phyloP scores from a whole-genome alignment of 495 filamentous ascomycete species.

The Bryoglossum gracile region DNA sequence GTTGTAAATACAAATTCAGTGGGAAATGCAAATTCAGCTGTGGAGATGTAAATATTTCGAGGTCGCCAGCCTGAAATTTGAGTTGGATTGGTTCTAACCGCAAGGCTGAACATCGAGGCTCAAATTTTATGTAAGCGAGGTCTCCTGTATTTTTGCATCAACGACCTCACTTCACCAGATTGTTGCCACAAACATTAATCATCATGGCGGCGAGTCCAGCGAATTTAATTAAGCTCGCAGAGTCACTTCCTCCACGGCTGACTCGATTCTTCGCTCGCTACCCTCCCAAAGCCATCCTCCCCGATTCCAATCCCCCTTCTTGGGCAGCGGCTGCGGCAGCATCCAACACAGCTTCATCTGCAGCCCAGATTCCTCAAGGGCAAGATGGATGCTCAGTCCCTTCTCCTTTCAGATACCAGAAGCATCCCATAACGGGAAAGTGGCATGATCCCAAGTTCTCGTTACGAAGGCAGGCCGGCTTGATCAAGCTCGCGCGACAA shows the following conservation, averaged over 20 bases:
- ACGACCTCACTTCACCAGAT: background rate
- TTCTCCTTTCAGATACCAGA: constrained; percentile 71
- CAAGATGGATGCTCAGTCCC: constrained; percentile 29
- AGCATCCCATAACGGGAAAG: constrained; percentile 61
- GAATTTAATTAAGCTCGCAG: constrained; percentile 42
- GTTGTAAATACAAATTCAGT: background rate
- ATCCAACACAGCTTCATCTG: constrained; percentile 18
- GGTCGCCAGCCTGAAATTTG: background rate
- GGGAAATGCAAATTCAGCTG: background rate
- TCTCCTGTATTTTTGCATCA: background rate
- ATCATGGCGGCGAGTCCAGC: constrained; percentile 7
- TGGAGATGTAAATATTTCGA: background rate
- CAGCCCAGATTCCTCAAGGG: constrained; percentile 18
- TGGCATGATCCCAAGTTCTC: constrained; percentile 80
- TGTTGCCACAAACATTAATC: background rate
- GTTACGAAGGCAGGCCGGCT: constrained; percentile 79
- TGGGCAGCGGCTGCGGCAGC: too few relatives aligned
- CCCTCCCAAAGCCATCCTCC: constrained; percentile 56
- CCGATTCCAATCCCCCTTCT: constrained; percentile 28
- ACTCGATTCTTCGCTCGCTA: constrained; percentile 83
- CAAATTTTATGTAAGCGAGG: constrained; percentile 16
- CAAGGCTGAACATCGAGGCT: constrained; percentile 21
- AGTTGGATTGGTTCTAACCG: background rate
- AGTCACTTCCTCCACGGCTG: constrained; percentile 64
- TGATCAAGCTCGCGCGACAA: constrained; percentile 76